Evolutionary conservation across 1,284 basidiomycete species (phyloP).

Genomic region (Singerocomus inundabilis): DNA sequence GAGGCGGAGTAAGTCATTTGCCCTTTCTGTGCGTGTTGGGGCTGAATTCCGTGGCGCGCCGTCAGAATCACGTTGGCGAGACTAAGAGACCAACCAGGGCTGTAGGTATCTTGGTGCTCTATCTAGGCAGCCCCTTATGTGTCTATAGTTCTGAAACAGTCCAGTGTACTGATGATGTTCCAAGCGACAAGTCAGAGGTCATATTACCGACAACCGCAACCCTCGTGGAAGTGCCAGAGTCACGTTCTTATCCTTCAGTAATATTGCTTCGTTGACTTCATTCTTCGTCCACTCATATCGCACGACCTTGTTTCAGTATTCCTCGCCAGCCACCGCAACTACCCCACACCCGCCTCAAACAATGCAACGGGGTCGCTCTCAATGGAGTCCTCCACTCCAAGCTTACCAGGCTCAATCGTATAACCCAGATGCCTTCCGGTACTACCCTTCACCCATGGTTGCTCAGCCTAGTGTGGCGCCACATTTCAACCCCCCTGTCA

Average conservation of each 20-base stretch:
- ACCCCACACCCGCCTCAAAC: conserved; percentile 2
- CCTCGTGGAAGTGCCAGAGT: conserved; percentile 30
- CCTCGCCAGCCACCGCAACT: not conserved
- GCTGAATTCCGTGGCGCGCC: conserved; percentile 1
- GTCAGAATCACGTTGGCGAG: conserved; percentile 20
- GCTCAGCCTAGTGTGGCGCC: not conserved
- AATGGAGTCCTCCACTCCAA: conserved; percentile 4
- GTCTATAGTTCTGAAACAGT: conserved; percentile 12
- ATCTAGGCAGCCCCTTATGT: conserved; percentile 3
- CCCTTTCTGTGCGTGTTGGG: not conserved
- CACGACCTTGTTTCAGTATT: conserved; percentile 11
- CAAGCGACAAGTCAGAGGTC: conserved; percentile 15
- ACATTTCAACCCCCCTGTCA: conserved; percentile 3
- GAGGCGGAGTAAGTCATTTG: conserved; percentile 37
- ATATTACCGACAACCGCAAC: conserved; percentile 33
- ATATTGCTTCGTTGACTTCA: conserved; percentile 1
- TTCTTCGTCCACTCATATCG: conserved; percentile 6
- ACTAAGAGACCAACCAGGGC: conserved; percentile 14
- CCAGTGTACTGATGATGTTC: conserved; percentile 12
- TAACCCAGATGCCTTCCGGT: not conserved
- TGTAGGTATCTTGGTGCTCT: conserved; percentile 18
- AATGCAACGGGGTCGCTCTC: conserved; percentile 6
- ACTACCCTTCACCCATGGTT: conserved; percentile 9
- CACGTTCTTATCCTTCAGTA: conserved; percentile 18
- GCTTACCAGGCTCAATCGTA: conserved; percentile 10